Base-by-base conservation (phyloP, 1,139 yeast genomes). In the Ogataea hybrid region DNA sequence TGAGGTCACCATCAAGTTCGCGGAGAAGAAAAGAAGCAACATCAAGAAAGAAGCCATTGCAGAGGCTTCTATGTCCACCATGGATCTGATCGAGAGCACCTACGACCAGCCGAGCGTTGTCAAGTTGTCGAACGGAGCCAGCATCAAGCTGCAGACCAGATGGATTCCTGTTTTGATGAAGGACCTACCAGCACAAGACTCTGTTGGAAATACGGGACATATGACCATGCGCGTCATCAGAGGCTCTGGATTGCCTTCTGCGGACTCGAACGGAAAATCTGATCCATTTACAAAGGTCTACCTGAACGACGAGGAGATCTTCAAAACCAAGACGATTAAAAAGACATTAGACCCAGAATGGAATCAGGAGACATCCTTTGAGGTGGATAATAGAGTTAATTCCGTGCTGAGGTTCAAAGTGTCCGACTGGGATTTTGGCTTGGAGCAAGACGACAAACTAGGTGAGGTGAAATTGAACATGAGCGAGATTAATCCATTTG, bases 401-500 rank as follows among this genome's bases (percentile, higher is more conserved):
- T 77, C 88, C 10, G 63, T 65, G 4, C 64, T 90, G 44, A 68
- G 68, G 46, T 70, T 86, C 37, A 76, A 72, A 43, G 79, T 86
- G 25, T 73, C 63, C 56, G 98, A 92, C 61, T 90, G 97, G 96
- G 98, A 92, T 65, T 78, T 90, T 51, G 96, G 96, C 49, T 80
- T 85, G 23, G 87, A 81, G 49, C 79, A 76, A 49, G 94, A 92
- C 62, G 97, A 92, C 63, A 70, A 74, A 47, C 71, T 92, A 45
- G 96, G 97, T 43, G 67, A 67, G 27, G 88, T 82, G n/a, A 56
- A 58, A 21, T 61, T 89, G 45, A 73, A 78, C 14, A 66, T 92
- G 49, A 63, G 76, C 0, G 78, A 80, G 10, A 70, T 92, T 32
- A 81, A 82, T 53, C 65, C 65, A 23, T 59, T 58, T 40, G 77